Conservation (phyloP, 805 yeast species). For the Candida boleticola region DNA sequence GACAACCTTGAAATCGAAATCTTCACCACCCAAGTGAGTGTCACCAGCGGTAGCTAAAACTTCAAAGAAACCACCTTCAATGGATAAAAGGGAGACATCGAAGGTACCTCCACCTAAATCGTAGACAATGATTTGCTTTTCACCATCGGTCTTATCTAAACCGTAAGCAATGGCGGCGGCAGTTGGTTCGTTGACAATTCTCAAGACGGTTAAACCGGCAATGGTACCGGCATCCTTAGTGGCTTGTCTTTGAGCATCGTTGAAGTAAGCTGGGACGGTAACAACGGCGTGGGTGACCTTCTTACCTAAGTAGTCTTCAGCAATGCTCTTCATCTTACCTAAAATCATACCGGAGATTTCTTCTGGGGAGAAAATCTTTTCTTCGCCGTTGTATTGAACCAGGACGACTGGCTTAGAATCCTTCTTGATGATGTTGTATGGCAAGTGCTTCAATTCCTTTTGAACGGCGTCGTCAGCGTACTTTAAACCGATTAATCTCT, state of each 20-base stretch:
- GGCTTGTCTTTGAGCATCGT: slow-evolving; percentile 97
- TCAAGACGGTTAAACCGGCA: slow-evolving; percentile 91
- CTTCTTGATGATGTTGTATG: slow-evolving; percentile 74
- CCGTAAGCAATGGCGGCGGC: slow-evolving; percentile 75
- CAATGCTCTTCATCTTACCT: slow-evolving; percentile 85
- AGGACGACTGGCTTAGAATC: slow-evolving; percentile 78
- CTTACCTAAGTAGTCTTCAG: slow-evolving; percentile 73
- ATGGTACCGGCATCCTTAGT: slow-evolving; percentile 97
- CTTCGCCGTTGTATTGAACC: slow-evolving; percentile 82
- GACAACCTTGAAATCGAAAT: slow-evolving; percentile 45
- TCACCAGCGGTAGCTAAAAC: slow-evolving; percentile 50
- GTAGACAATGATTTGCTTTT: slow-evolving; percentile 46
- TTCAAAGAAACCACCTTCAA: slow-evolving; percentile 62
- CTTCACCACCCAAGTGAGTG: slow-evolving; percentile 53
- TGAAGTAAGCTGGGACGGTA: slow-evolving; percentile 96
- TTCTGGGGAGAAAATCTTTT: slow-evolving; percentile 87
- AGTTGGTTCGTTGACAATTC: slow-evolving; percentile 93
- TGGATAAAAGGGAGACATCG: slow-evolving; percentile 83
- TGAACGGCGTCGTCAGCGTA: slow-evolving; percentile 77
- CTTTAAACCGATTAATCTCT: slow-evolving; percentile 92
- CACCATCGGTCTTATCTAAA: slow-evolving; percentile 54
- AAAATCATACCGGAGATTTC: slow-evolving; percentile 93
- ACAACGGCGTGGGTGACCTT: slow-evolving; percentile 80
- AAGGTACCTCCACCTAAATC: slow-evolving; percentile 58
- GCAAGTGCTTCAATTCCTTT: slow-evolving; percentile 59